These are phyloP conservation scores for Salix viminalis DNA, from an alignment of 345 rosid species.

Conservation along the genomic window DNA sequence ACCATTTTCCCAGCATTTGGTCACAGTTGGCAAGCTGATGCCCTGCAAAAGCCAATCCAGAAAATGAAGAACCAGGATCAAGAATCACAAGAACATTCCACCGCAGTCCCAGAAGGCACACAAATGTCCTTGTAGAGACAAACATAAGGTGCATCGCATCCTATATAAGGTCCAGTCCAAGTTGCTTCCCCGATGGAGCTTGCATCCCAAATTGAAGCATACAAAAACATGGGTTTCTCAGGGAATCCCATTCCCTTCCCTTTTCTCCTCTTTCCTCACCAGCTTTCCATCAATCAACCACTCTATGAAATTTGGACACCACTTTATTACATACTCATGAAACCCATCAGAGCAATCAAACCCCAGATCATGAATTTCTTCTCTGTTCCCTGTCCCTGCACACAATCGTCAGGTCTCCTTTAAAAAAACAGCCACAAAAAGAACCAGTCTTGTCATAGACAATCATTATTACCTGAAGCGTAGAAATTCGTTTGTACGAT, in stretches of 20 bases:
- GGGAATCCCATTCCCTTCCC: conserved; percentile 44
- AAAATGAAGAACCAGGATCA: conserved; percentile 10
- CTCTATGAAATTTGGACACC: conserved; percentile 45
- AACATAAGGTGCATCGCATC: conserved; percentile 51
- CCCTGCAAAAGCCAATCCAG: background rate
- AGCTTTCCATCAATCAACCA: conserved; percentile 52
- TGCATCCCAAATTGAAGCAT: conserved; percentile 59
- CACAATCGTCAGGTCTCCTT: background rate
- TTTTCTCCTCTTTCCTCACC: conserved; percentile 46
- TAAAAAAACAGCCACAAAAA: background rate
- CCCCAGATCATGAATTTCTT: conserved; percentile 50
- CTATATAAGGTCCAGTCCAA: conserved; percentile 48
- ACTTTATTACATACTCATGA: conserved; percentile 49
- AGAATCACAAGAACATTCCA: conserved; percentile 30
- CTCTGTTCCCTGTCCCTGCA: conserved; percentile 45
- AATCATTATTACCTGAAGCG: conserved; percentile 32
- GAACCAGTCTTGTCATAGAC: background rate
- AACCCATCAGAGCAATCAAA: conserved; percentile 51
- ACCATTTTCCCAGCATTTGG: background rate
- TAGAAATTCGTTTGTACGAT: conserved; percentile 47
- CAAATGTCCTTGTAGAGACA: conserved; percentile 47
- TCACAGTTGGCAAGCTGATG: background rate
- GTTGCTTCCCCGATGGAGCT: conserved; percentile 42
- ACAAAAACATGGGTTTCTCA: conserved; percentile 45
- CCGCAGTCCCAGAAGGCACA: conserved; percentile 35